These are phyloP conservation scores for Talaromyces sp. DNA, from an alignment of 2,329 filamentous ascomycete genomes.

Conservation along the genomic window DNA sequence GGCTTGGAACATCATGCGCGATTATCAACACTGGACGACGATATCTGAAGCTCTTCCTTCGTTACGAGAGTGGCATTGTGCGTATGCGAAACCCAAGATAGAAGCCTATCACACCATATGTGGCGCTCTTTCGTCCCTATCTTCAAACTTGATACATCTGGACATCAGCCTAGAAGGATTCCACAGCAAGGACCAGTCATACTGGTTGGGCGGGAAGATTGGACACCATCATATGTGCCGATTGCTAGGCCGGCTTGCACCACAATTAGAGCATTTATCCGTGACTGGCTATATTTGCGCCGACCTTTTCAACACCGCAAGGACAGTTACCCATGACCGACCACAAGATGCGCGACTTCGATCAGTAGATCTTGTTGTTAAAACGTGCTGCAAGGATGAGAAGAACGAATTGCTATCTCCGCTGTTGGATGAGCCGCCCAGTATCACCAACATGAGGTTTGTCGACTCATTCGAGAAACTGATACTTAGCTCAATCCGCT, in stretches of 20 bases:
- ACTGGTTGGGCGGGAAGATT: slow-evolving; percentile 45
- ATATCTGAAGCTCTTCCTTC: slow-evolving; percentile 64
- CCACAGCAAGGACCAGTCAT: slow-evolving; percentile 63
- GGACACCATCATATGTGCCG: slow-evolving; percentile 65
- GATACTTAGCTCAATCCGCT: slow-evolving; percentile 61
- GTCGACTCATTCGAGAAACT: slow-evolving; percentile 68
- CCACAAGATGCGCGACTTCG: slow-evolving; percentile 50
- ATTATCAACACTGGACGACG: slow-evolving; percentile 59
- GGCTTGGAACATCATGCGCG: slow-evolving; percentile 72
- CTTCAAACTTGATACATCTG: slow-evolving; percentile 58
- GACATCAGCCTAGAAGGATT: slow-evolving; percentile 70
- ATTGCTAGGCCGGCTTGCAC: slow-evolving; percentile 59
- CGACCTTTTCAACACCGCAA: slow-evolving; percentile 61
- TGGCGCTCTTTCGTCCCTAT: slow-evolving; percentile 58
- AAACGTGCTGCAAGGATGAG: slow-evolving; percentile 64
- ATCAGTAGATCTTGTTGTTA: slow-evolving; percentile 68
- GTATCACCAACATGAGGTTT: slow-evolving; percentile 69
- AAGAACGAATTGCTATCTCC: slow-evolving; percentile 33
- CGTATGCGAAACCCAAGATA: slow-evolving; percentile 66
- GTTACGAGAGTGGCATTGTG: slow-evolving; percentile 54
- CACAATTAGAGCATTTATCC: slow-evolving; percentile 63
- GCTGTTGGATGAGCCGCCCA: slow-evolving; percentile 62
- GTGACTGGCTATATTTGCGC: slow-evolving; percentile 72
- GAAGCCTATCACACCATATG: slow-evolving; percentile 71
- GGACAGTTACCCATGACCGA: slow-evolving; percentile 50